Conservation (phyloP, 2,329 filamentous ascomycete genomes). For the Trichoderma aggressivum region DNA sequence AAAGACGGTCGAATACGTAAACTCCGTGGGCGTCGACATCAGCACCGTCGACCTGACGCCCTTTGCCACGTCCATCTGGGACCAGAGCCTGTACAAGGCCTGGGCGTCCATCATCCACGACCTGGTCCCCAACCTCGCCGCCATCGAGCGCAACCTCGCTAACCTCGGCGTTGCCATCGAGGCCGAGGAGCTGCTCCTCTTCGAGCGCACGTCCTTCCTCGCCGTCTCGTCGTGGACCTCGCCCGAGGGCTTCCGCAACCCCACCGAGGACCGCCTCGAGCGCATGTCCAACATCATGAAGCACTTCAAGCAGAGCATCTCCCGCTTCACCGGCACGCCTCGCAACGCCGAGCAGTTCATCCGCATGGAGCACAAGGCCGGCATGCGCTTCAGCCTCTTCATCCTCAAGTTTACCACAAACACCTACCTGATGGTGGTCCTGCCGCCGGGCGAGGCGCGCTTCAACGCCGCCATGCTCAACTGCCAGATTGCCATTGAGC, state of each 20-base stretch:
- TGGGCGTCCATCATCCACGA: slow-evolving; percentile 99
- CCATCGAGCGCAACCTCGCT: slow-evolving; percentile 82
- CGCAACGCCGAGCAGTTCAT: slow-evolving; percentile 78
- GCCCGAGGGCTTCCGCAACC: slow-evolving; percentile 71
- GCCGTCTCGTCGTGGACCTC: slow-evolving; percentile 92
- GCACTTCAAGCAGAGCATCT: slow-evolving; percentile 86
- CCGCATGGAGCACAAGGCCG: slow-evolving; percentile 76
- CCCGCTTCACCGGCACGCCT: slow-evolving; percentile 74
- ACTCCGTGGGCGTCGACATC: slow-evolving; percentile 33
- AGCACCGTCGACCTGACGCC: slow-evolving; percentile 67
- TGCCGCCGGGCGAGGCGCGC: slow-evolving; percentile 84
- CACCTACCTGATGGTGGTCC: slow-evolving; percentile 89
- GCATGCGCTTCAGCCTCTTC: slow-evolving; percentile 81
- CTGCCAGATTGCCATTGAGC: slow-evolving; percentile 78
- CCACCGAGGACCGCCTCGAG: slow-evolving; percentile 89
- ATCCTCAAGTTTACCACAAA: slow-evolving; percentile 96
- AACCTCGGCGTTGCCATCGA: slow-evolving; percentile 82
- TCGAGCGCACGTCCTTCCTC: slow-evolving; percentile 92
- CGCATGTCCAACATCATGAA: slow-evolving; percentile 96
- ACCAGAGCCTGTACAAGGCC: slow-evolving; percentile 95
- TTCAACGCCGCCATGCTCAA: slow-evolving; percentile 92
- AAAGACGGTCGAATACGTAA: slow-evolving; percentile 60
- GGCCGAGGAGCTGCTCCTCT: slow-evolving; percentile 89
- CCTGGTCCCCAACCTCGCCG: slow-evolving; percentile 85
- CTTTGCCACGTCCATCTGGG: slow-evolving; percentile 97